Base-by-base conservation (phyloP, 768 basidiomycete species). In the Coprinellus aureogranulatus region DNA sequence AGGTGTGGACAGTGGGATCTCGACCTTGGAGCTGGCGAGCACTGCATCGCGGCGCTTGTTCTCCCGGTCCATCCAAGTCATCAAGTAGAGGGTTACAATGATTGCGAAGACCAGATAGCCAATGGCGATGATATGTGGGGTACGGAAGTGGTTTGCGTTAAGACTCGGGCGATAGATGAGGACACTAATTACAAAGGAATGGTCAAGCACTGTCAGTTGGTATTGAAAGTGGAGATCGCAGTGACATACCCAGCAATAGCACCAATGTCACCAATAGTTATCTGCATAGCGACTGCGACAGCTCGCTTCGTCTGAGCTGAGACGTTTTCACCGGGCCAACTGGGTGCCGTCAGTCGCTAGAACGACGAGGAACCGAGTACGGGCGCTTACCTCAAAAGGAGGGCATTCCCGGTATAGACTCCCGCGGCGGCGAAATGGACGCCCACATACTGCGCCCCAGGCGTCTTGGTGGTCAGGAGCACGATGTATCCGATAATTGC, bases 241-340 rank as follows among this genome's bases (percentile, higher is more conserved):
- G 31, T 23, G 20, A 54, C 69, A 25, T 64, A 76, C 71, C 77
- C 85, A 46, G 78, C 77, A 40, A 85, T 80, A 18, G 85, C 83
- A 2, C 83, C 86, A 34, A 83, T 70, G 59, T 87, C 82, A 12
- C 84, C 84, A 11, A 87, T 78, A 9, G 81, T 81, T 48, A 88
- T 86, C 64, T 87, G 86, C 77, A 83, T 78, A 1, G 82, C 86
- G 3, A 84, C 76, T 1, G 81, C 82, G 2, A 84, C 76, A 0
- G 86, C 84, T 12, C 86, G 78, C 65, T 87, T 86, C 3, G 85
- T 87, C 62, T 87, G 85, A 11, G 80, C 82, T 12, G 84, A 84
- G n/a, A 88, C 83, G 60, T 87, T 87, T 67, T 87, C 85, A 18
- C 80, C 76, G 0, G 84, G 83, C 82, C 86, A 86, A 54, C 79